Conservation (phyloP, 2,329 filamentous ascomycete genomes). For the Epichloe coenophiala region DNA sequence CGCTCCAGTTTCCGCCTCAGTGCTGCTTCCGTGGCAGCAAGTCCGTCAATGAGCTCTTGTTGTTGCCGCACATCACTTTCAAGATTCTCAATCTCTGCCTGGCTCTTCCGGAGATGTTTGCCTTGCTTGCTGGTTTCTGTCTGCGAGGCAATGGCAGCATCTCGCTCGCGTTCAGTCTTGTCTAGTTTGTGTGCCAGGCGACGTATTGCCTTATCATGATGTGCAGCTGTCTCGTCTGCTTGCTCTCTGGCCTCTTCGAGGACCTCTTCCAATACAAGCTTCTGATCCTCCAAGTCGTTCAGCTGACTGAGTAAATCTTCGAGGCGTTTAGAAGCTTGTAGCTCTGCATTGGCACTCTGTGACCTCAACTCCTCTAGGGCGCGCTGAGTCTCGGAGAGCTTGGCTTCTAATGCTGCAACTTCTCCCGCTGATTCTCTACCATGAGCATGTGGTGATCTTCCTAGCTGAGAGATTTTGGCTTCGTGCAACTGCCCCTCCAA, state of each 20-base stretch:
- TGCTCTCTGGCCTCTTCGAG: constrained; percentile 41
- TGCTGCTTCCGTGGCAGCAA: constrained; percentile 42
- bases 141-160: constrained; percentile 17
- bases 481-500: constrained; percentile 57
- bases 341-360: constrained; percentile 37
- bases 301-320: constrained; percentile 41
- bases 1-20: constrained; percentile 56
- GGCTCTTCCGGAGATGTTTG: constrained; percentile 46
- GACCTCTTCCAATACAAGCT: constrained; percentile 42
- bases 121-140: constrained; percentile 38
- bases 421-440: constrained; percentile 43
- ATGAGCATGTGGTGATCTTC: constrained; percentile 31
- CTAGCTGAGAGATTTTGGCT: constrained; percentile 39
- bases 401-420: constrained; percentile 42
- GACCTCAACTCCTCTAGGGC: constrained; percentile 41
- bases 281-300: constrained; percentile 44
- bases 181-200: constrained; percentile 36
- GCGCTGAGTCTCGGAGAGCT: constrained; percentile 47
- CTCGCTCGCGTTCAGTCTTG: constrained; percentile 35
- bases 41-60: constrained; percentile 47
- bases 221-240: constrained; percentile 31
- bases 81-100: constrained; percentile 53
- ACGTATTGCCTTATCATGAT: constrained; percentile 29
- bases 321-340: constrained; percentile 25
- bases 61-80: constrained; percentile 59